phyloP scores from a whole-genome alignment of 2,329 filamentous ascomycete species.

The Septoria linicola region DNA sequence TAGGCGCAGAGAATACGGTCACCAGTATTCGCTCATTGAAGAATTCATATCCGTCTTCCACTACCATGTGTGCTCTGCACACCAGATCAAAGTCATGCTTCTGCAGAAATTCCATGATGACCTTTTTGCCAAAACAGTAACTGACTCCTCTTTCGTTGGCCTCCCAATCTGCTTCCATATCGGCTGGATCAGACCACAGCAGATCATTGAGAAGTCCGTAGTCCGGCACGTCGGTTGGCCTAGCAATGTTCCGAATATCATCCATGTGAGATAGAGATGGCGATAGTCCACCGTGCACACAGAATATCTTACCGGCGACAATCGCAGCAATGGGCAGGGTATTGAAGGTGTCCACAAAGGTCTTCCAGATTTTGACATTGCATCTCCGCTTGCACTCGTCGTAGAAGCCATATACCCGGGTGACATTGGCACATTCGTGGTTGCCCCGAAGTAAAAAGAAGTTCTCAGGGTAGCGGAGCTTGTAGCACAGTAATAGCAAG shows the following conservation, averaged over 20 bases:
- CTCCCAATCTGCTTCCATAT: constrained; percentile 96
- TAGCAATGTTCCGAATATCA: constrained; percentile 91
- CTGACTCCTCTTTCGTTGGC: constrained; percentile 95
- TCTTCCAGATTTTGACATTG: constrained; percentile 98
- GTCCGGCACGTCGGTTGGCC: constrained; percentile 94
- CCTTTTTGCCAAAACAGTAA: constrained; percentile 97
- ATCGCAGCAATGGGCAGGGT: constrained; percentile 93
- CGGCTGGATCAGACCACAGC: constrained; percentile 94
- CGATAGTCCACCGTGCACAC: constrained; percentile 90
- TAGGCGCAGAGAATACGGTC: constrained; percentile 95
- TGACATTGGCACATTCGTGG: constrained; percentile 95
- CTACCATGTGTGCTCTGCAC: constrained; percentile 97
- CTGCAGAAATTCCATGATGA: constrained; percentile 93
- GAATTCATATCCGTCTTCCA: constrained; percentile 98
- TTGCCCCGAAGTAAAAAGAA: constrained; percentile 94
- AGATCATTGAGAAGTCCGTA: constrained; percentile 94
- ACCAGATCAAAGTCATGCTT: constrained; percentile 96
- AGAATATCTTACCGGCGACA: constrained; percentile 96
- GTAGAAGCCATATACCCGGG: constrained; percentile 94
- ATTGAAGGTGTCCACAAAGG: constrained; percentile 95
- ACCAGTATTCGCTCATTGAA: constrained; percentile 94
- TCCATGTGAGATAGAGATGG: constrained; percentile 95
- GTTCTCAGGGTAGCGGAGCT: constrained; percentile 95
- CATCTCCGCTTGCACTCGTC: constrained; percentile 95
- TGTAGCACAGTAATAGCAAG: constrained; percentile 87